Conservation (phyloP, 169 alveolate species). For the Plasmodium falciparum region DNA sequence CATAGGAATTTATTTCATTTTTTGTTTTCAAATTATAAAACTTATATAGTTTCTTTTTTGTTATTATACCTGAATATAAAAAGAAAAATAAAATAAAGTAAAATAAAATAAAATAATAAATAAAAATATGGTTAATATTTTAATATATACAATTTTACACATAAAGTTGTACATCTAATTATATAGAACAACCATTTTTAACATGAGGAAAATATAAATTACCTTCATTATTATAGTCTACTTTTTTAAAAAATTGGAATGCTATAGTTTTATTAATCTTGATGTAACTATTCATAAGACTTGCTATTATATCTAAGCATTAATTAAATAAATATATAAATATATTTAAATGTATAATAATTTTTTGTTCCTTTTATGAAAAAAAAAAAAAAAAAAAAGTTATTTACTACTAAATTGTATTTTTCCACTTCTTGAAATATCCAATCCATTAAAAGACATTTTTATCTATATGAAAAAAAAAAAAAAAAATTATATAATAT, state of each 20-base stretch:
- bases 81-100: neutral
- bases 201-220: neutral
- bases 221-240: constrained; percentile 62
- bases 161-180: neutral
- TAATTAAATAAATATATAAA: neutral
- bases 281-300: constrained; percentile 49
- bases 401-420: constrained; percentile 54
- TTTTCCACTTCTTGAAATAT: constrained; percentile 30
- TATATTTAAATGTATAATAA: neutral
- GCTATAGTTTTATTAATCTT: constrained; percentile 39
- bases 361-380: neutral
- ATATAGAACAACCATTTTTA: neutral
- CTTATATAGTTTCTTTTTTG: constrained; percentile 44
- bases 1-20: constrained; percentile 15
- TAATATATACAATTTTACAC: too few species aligned
- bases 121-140: neutral
- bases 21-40: constrained; percentile 33
- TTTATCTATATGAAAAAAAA: constrained; percentile 8
- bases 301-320: constrained; percentile 40
- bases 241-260: constrained; percentile 47
- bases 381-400: neutral
- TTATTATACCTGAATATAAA: constrained; percentile 30
- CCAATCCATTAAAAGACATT: constrained; percentile 53
- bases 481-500: too few species aligned
- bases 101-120: constrained; percentile 1